phyloP scores from a whole-genome alignment of 371 early-diverging fungal genomes.

The Conidiobolus incongruus region DNA sequence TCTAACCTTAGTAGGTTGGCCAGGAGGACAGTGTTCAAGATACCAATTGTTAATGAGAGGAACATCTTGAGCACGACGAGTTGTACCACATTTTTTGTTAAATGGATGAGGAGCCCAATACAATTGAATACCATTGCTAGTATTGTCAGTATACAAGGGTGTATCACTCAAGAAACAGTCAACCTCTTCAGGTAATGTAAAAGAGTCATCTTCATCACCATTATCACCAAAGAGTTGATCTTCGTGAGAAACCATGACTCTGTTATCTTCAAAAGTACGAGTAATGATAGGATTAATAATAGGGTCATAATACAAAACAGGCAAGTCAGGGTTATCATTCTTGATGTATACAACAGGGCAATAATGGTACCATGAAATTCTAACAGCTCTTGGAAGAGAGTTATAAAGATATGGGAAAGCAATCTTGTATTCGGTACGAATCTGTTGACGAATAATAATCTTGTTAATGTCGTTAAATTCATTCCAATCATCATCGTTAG shows the following conservation, averaged over 20 bases:
- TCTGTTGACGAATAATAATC: conserved; percentile 92
- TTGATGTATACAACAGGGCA: conserved; percentile 76
- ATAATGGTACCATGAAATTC: conserved; percentile 80
- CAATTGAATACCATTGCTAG: conserved; percentile 72
- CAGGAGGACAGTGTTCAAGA: conserved; percentile 82
- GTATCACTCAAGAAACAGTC: conserved; percentile 61
- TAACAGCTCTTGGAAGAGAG: conserved; percentile 80
- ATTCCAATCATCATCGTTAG: conserved; percentile 97
- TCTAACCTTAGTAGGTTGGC: conserved; percentile 90
- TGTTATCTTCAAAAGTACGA: conserved; percentile 28
- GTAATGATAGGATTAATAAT: conserved; percentile 89
- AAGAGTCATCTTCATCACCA: conserved; percentile 48
- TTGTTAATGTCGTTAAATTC: conserved; percentile 99
- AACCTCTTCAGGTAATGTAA: conserved; percentile 58
- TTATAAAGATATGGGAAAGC: conserved; percentile 97
- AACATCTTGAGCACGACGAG: conserved; percentile 89
- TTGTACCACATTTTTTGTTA: conserved; percentile 74
- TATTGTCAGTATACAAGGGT: conserved; percentile 72
- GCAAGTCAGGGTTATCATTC: conserved; percentile 85
- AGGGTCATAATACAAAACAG: conserved; percentile 93
- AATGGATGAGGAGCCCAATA: conserved; percentile 98
- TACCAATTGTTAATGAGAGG: conserved; percentile 95
- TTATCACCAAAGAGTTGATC: conserved; percentile 69
- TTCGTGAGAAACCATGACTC: conserved; percentile 35
- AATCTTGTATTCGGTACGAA: conserved; percentile 95